Conservation (phyloP, 441 rosid species). For the Cnidoscolus chayamansa region DNA sequence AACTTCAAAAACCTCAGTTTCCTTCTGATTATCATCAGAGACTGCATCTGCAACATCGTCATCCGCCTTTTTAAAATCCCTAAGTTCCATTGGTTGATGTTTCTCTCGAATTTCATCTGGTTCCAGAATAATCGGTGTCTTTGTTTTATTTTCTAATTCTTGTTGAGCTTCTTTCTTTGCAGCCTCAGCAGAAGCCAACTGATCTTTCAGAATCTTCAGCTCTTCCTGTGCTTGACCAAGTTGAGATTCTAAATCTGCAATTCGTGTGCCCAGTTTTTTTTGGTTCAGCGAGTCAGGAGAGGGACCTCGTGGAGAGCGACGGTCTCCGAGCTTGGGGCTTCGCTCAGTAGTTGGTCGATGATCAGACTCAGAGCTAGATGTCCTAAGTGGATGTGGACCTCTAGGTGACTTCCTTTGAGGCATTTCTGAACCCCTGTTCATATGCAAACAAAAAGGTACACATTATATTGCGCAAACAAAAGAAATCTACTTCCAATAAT, state of each 20-base stretch:
- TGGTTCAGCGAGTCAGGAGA: slow-evolving; percentile 54
- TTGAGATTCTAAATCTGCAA: slow-evolving; percentile 84
- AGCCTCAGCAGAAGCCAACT: slow-evolving; percentile 79
- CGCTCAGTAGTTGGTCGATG: slow-evolving; percentile 54
- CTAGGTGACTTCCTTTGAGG: slow-evolving; percentile 74
- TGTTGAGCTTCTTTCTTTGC: slow-evolving; percentile 75
- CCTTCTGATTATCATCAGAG: slow-evolving; percentile 39
- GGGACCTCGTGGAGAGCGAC: slow-evolving; percentile 69
- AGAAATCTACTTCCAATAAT: no score
- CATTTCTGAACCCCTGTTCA: slow-evolving; percentile 61
- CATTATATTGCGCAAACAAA: not conserved
- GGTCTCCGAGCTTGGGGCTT: slow-evolving; percentile 69
- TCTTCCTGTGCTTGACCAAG: slow-evolving; percentile 91
- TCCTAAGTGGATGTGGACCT: slow-evolving; percentile 48
- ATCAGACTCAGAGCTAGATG: slow-evolving; percentile 60
- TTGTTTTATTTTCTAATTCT: slow-evolving; percentile 51
- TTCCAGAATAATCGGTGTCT: slow-evolving; percentile 33
- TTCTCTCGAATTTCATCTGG: slow-evolving; percentile 19
- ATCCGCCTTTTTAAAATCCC: slow-evolving; percentile 23
- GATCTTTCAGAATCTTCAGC: slow-evolving; percentile 72
- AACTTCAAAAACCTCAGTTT: slow-evolving; percentile 70
- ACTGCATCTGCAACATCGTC: slow-evolving; percentile 31
- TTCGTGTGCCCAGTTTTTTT: slow-evolving; percentile 83
- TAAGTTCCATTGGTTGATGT: slow-evolving; percentile 24
- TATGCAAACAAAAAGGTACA: not conserved